These are phyloP conservation scores for Claviceps purpurea DNA, from an alignment of 2,329 filamentous ascomycete species.

Conservation along the genomic window DNA sequence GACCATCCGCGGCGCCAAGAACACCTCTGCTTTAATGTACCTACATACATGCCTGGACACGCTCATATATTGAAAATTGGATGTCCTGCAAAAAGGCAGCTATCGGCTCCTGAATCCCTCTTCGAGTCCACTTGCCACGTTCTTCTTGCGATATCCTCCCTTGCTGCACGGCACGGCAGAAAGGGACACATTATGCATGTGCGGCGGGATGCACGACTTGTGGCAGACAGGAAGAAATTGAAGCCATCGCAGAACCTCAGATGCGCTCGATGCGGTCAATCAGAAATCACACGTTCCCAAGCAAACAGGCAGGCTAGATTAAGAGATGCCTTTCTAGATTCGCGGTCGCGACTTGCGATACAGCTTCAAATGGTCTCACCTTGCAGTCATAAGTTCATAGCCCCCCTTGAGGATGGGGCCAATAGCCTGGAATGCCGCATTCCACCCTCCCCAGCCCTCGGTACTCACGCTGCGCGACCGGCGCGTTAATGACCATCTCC, in stretches of 20 bases:
- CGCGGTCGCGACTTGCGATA: not conserved
- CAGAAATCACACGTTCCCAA: not conserved
- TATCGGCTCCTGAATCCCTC: not conserved
- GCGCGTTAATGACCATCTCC: constrained; percentile 1
- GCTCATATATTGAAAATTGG: constrained; percentile 3
- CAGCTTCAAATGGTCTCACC: constrained; percentile 2
- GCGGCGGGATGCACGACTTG: not conserved
- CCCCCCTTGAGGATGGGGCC: not conserved
- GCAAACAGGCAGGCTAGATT: not conserved
- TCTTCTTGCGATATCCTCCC: not conserved
- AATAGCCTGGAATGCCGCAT: constrained; percentile 6
- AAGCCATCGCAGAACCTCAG: not conserved
- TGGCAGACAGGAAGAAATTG: not conserved
- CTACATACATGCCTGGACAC: not conserved
- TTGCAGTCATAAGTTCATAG: not conserved
- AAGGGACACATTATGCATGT: not conserved
- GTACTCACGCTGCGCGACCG: not conserved
- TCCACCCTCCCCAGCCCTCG: constrained; percentile 5
- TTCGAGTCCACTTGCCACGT: not conserved
- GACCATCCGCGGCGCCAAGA: not conserved
- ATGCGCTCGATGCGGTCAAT: no score
- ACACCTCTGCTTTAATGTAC: not conserved
- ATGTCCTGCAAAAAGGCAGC: not conserved
- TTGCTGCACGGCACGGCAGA: not conserved
- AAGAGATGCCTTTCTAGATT: not conserved